Conservation (phyloP, 352 stramenopile species). For the Pythium angustatum region DNA sequence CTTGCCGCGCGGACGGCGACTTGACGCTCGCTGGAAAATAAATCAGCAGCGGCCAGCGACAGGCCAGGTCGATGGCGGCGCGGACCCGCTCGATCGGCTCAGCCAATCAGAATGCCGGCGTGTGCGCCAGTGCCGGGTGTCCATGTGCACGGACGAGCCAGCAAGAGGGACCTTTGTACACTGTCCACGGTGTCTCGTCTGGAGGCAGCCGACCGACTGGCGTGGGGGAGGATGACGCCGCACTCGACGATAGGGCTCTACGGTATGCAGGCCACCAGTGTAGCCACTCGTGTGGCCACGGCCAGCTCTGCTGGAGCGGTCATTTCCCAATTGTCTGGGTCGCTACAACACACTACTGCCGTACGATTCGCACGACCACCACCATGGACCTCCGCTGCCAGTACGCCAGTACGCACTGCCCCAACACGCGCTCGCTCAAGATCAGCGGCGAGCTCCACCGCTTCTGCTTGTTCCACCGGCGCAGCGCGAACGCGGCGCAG, state of each 20-base stretch:
- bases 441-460: slow-evolving; percentile 15
- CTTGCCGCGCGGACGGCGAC: too few species aligned
- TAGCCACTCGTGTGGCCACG: too few species aligned
- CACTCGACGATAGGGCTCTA: too few species aligned
- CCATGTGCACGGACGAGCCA: neutral
- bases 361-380: neutral
- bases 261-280: too few species aligned
- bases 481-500: slow-evolving; percentile 12
- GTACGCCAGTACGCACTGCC: slow-evolving; percentile 16
- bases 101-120: slow-evolving; percentile 1
- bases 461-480: slow-evolving; percentile 9
- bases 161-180: neutral
- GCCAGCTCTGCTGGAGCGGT: neutral
- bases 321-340: neutral
- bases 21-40: too few species aligned
- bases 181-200: too few species aligned
- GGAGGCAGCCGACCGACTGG: too few species aligned
- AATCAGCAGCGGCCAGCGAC: neutral
- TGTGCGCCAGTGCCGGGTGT: neutral
- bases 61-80: neutral
- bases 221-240: too few species aligned
- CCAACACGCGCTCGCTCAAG: slow-evolving; percentile 18
- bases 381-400: slow-evolving; percentile 19
- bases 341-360: neutral
- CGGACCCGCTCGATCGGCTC: neutral